phyloP scores from a whole-genome alignment of 23 red algal genomes.

The Gracilaria vermiculophylla region DNA sequence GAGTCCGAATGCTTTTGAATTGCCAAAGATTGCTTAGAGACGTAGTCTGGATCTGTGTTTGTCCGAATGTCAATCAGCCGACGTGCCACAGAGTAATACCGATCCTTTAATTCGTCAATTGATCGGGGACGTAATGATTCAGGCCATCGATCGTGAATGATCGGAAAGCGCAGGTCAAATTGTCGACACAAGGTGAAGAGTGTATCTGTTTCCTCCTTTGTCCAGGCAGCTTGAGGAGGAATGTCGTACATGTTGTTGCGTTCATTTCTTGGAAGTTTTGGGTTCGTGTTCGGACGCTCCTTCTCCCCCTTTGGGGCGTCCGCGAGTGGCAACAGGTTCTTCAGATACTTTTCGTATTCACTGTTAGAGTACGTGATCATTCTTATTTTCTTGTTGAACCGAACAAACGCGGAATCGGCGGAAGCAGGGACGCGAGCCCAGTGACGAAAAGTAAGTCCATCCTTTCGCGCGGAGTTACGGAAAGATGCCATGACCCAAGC shows the following conservation, averaged over 20 bases:
- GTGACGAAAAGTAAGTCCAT: constrained; percentile 45
- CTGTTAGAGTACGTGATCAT: constrained; percentile 77
- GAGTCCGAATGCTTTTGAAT: constrained; percentile 82
- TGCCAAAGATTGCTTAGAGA: constrained; percentile 18
- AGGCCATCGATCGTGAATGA: constrained; percentile 94
- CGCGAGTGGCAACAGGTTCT: constrained; percentile 2
- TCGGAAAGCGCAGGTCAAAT: constrained; percentile 81
- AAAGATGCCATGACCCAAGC: constrained; percentile 35
- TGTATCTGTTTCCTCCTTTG: constrained; percentile 80
- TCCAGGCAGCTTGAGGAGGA: constrained; percentile 67
- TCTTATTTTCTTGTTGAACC: constrained; percentile 63
- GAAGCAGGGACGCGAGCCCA: constrained; percentile 44
- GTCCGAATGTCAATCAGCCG: constrained; percentile 64
- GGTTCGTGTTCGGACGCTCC: constrained; percentile 14
- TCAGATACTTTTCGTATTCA: constrained; percentile 61
- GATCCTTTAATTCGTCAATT: constrained; percentile 90
- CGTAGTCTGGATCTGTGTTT: neutral
- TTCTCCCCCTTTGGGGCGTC: constrained; percentile 17
- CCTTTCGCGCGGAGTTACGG: constrained; percentile 39
- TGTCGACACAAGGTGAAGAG: constrained; percentile 70
- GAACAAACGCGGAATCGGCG: constrained; percentile 64
- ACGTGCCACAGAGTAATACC: constrained; percentile 85
- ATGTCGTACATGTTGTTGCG: constrained; percentile 14
- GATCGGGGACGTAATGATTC: constrained; percentile 24
- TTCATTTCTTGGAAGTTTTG: constrained; percentile 19